A percentile compares a stretch with the other conserved stretches of the same genome.
Evolutionary conservation across 2,329 filamentous ascomycete genomes (phyloP).

Genomic region (Xylaria sp.): DNA sequence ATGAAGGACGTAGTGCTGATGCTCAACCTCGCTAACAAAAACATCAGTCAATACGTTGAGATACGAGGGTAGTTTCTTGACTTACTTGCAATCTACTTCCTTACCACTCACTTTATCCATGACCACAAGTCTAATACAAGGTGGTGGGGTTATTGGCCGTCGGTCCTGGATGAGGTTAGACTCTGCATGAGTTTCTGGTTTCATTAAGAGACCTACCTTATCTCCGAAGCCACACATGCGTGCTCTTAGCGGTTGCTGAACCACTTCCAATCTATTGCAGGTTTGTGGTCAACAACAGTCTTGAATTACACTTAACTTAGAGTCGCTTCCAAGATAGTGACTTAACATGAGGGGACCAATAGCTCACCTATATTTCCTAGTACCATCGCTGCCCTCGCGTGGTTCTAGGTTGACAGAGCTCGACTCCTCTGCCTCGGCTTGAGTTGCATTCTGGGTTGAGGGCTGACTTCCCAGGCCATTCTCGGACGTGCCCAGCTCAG

Average conservation of each 20-base stretch:
- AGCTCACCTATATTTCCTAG: constrained; percentile 48
- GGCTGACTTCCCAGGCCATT: constrained; percentile 43
- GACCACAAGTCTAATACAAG: constrained; percentile 87
- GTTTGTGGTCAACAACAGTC: constrained; percentile 38
- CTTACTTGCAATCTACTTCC: constrained; percentile 86
- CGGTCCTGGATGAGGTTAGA: constrained; percentile 72
- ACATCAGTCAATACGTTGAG: constrained; percentile 19
- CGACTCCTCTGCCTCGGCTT: constrained; percentile 44
- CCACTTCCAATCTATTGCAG: constrained; percentile 73
- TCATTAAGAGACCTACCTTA: constrained; percentile 71
- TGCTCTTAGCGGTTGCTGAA: constrained; percentile 91
- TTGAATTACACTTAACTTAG: constrained; percentile 21
- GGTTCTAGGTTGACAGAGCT: constrained; percentile 39
- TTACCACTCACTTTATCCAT: constrained; percentile 78
- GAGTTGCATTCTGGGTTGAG: constrained; percentile 40
- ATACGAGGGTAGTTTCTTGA: constrained; percentile 32
- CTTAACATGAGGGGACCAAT: not conserved
- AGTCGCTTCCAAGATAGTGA: constrained; percentile 1
- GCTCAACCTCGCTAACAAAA: constrained; percentile 45
- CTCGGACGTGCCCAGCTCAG: constrained; percentile 43
- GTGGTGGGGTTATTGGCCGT: constrained; percentile 93
- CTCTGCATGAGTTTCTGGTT: constrained; percentile 28
- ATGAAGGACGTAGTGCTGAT: constrained; percentile 56
- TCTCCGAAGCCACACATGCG: constrained; percentile 99
- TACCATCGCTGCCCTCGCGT: constrained; percentile 46